A percentile compares a stretch with the other conserved stretches of the same genome.
These are phyloP conservation scores for Colletotrichum viniferum DNA, from an alignment of 2,329 filamentous ascomycete species.

Conservation along the genomic window DNA sequence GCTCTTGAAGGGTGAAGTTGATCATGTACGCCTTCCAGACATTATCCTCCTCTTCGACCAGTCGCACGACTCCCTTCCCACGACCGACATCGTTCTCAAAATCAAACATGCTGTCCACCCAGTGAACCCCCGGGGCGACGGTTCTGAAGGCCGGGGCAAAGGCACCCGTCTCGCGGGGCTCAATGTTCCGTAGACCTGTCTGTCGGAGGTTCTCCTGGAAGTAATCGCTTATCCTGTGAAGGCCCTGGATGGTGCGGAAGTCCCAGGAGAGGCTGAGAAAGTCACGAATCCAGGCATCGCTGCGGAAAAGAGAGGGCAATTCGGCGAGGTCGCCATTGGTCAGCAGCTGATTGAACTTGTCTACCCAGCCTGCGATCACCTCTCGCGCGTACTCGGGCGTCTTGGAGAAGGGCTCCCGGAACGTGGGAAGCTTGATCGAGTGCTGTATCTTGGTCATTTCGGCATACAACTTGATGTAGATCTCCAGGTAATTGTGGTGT, in stretches of 20 bases:
- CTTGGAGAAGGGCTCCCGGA: neutral
- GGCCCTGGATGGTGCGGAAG: constrained; percentile 37
- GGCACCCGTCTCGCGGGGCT: neutral
- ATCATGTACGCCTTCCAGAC: constrained; percentile 68
- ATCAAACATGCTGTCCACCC: constrained; percentile 22
- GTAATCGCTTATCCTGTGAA: neutral
- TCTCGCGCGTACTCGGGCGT: neutral
- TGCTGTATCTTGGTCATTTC: neutral
- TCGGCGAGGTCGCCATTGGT: neutral
- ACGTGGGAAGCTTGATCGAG: neutral
- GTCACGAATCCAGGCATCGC: constrained; percentile 61
- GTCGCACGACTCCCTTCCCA: constrained; percentile 21
- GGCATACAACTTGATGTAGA: neutral
- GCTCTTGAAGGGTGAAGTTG: constrained; percentile 61
- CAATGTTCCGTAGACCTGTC: neutral
- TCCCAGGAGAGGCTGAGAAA: constrained; percentile 62
- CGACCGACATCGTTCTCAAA: constrained; percentile 20
- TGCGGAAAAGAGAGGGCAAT: constrained; percentile 36
- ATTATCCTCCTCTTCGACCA: constrained; percentile 8
- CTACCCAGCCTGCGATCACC: neutral
- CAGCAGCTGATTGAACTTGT: neutral
- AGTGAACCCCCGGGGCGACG: constrained; percentile 10
- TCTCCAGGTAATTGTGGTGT: neutral
- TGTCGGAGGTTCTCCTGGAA: neutral
- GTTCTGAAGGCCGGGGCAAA: constrained; percentile 7